A percentile compares a stretch with the other conserved stretches of the same genome.
phyloP scores from a whole-genome alignment of 2,329 filamentous ascomycete genomes.

The Colletotrichum gloeosporioides region DNA sequence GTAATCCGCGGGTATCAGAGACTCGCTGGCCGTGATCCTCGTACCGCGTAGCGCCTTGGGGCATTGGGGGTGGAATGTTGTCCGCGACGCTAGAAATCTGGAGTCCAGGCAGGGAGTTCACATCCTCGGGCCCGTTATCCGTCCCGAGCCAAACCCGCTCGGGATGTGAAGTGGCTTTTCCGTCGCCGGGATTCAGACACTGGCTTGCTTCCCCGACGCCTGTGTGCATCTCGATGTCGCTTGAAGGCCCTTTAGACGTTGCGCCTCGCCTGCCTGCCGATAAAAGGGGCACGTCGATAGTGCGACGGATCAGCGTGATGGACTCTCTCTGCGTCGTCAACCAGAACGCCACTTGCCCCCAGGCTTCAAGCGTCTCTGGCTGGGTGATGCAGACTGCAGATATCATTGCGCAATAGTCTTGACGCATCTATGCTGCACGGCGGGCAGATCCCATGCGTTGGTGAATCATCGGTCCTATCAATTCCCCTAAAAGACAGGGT shows the following conservation, averaged over 20 bases:
- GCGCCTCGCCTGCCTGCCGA: background rate
- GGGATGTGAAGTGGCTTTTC: background rate
- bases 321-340: background rate
- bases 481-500: constrained; percentile 16
- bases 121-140: background rate
- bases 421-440: background rate
- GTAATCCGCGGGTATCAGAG: background rate
- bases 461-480: constrained; percentile 24
- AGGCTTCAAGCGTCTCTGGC: background rate
- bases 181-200: background rate
- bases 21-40: background rate
- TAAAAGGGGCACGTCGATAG: background rate
- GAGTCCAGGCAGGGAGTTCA: background rate
- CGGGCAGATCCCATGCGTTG: constrained; percentile 13
- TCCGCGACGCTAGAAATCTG: background rate
- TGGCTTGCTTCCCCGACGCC: background rate
- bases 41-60: background rate
- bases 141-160: background rate
- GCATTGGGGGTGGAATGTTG: background rate
- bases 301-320: background rate
- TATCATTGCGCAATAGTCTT: background rate
- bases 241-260: background rate
- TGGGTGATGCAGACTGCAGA: background rate
- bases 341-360: background rate
- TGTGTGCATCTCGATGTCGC: background rate